phyloP scores from a whole-genome alignment of 352 stramenopile species.

The Globisporangium solare region DNA sequence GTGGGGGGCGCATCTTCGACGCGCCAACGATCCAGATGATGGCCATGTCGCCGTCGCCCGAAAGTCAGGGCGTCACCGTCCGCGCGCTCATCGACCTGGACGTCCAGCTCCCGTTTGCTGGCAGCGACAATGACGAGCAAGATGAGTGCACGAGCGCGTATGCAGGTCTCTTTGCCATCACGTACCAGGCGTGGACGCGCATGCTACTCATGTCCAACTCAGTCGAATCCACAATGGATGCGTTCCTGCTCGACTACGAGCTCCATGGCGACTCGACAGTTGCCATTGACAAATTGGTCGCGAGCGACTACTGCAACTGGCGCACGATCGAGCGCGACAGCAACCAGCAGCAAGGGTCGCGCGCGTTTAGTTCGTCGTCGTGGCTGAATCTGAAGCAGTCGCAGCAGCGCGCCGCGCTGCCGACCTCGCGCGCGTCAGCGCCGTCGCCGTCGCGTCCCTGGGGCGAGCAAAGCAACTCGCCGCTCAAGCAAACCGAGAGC shows the following conservation, averaged over 20 bases:
- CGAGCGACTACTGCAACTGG: slow-evolving; percentile 27
- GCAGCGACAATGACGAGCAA: background rate
- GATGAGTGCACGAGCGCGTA: background rate
- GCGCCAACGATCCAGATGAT: slow-evolving; percentile 25
- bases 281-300: slow-evolving; percentile 17
- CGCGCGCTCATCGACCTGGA: slow-evolving; percentile 22
- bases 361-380: background rate
- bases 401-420: background rate
- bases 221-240: too few species aligned
- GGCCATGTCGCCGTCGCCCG: background rate
- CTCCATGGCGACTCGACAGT: background rate
- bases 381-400: slow-evolving; percentile 1
- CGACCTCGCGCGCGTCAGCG: too few species aligned
- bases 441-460: too few species aligned
- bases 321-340: background rate
- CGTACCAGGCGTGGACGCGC: too few species aligned
- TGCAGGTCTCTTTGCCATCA: slow-evolving; percentile 16
- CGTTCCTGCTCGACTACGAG: too few species aligned
- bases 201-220: too few species aligned
- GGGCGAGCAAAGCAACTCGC: too few species aligned
- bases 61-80: background rate
- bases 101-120: slow-evolving; percentile 7
- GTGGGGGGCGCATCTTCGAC: slow-evolving; percentile 17
- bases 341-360: background rate
- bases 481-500: background rate